These are phyloP conservation scores for Fomitopsis pinicola DNA, from an alignment of 1,284 basidiomycete genomes.

Conservation along the genomic window DNA sequence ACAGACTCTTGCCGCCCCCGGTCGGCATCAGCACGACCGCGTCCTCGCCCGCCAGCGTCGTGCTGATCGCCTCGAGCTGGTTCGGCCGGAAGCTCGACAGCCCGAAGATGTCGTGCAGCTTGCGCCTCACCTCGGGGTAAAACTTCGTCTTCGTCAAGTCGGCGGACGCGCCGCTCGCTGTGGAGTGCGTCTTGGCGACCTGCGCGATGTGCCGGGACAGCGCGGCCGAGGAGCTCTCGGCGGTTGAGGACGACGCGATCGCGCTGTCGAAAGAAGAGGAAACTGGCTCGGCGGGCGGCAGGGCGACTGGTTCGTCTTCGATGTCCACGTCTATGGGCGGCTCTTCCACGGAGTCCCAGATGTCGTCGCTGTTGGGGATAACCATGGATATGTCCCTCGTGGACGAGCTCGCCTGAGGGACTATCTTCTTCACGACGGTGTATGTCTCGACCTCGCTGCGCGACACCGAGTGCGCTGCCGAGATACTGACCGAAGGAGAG, in stretches of 20 bases:
- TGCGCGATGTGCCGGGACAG: not conserved
- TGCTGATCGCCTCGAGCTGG: slow-evolving; percentile 86
- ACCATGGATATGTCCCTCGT: not conserved
- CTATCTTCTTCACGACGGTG: not conserved
- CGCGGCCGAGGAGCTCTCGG: not conserved
- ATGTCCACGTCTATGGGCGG: not conserved
- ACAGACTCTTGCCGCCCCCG: slow-evolving; percentile 91
- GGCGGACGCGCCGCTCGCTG: not conserved
- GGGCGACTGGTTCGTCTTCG: not conserved
- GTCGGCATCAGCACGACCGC: slow-evolving; percentile 97
- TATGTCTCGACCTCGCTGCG: not conserved
- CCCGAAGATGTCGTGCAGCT: slow-evolving; percentile 65
- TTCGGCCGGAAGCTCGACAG: slow-evolving; percentile 75
- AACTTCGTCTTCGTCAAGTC: slow-evolving; percentile 29
- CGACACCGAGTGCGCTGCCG: not conserved
- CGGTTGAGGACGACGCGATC: not conserved
- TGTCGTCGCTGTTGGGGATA: slow-evolving; percentile 8
- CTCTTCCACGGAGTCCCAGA: slow-evolving; percentile 12
- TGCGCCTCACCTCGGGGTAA: slow-evolving; percentile 57
- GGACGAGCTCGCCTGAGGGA: not conserved
- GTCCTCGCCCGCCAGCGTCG: slow-evolving; percentile 77
- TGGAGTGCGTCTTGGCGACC: not conserved
- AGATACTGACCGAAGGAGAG: not conserved
- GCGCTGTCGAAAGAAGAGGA: not conserved
- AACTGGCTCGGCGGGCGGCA: not conserved